Base-by-base conservation (phyloP, 179 eudicot species). In the Nepenthes alata region DNA sequence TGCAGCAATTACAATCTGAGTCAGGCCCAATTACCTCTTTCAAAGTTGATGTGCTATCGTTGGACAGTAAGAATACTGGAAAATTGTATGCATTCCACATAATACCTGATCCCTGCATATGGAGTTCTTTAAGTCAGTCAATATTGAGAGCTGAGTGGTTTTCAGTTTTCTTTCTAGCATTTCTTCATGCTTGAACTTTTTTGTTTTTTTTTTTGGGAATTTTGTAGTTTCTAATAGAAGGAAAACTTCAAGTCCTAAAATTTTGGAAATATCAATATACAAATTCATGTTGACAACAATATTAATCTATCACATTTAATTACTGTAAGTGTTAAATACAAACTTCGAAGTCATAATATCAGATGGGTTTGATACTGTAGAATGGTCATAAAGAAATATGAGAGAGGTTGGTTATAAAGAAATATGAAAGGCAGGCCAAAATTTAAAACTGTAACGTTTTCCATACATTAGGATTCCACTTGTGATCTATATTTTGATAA, bases 381-480 rank as follows among this genome's bases (percentile, higher is more conserved):
- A 25, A 25, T 25, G 25, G 25, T 25, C 25, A 25, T 25, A 25
- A 6, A 47, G 50, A 11, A 2, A 47, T 6, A 47, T 8, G 8
- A 6, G 50, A 47, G 11, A 6, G 50, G 50, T 47, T 47, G 50
- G 50, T 8, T 47, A 47, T 47, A 47, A 47, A 47, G 10, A 47
- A 1, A 6, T 1, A 47, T 6, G 50, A 47, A 47, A 47, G 50
- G 5, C 8, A 11, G 8, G 50, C 53, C 8, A 13, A 50, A 1
- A 13, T 3, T 50, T 3, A 41, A 55, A 52, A 70, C 57, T 25
- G 11, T 53, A 62, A 51, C 58, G 60, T 51, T 64, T 34, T 53
- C 66, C 93, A 71, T 94, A 94, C 99, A 70, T 73, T 63, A 63
- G 96, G 97, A 74, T 94, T 94, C 99, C 99, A 94, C 69, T 85